These are phyloP conservation scores for Polytrichum commune DNA, from an alignment of 225 moss, liverwort and hornwort species.

Conservation along the genomic window DNA sequence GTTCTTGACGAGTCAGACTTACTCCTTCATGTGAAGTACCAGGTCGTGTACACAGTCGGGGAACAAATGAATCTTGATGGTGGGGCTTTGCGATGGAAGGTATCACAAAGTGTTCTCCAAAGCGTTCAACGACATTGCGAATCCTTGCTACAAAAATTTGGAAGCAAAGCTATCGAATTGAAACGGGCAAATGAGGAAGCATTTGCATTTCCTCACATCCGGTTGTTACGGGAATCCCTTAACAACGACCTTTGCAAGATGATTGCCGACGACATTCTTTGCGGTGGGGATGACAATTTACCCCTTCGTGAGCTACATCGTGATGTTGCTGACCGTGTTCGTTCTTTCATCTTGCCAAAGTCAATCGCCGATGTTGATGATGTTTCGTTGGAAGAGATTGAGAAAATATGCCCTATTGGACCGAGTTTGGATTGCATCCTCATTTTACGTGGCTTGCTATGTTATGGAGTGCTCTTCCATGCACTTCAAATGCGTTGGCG, in stretches of 20 bases:
- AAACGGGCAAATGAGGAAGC: conserved; percentile 12
- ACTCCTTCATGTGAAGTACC: conserved; percentile 42
- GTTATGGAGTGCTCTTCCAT: conserved; percentile 31
- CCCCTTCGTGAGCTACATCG: conserved; percentile 9
- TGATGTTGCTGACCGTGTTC: conserved; percentile 3
- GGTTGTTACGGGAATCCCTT: conserved; percentile 7
- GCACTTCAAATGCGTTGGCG: conserved; percentile 35
- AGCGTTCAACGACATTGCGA: conserved; percentile 14
- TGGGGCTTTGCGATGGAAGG: conserved; percentile 13
- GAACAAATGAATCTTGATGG: conserved; percentile 34
- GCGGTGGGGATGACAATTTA: conserved; percentile 19
- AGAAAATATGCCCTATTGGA: not conserved
- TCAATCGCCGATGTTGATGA: not conserved
- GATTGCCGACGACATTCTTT: conserved; percentile 20
- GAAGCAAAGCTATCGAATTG: conserved; percentile 12
- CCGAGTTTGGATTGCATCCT: not conserved
- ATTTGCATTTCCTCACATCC: conserved; percentile 32
- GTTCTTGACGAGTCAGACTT: conserved; percentile 44
- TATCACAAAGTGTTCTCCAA: conserved; percentile 29
- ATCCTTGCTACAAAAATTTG: not conserved
- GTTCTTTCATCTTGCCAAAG: conserved; percentile 10
- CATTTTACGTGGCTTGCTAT: conserved; percentile 31
- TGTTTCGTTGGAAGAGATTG: conserved; percentile 10
- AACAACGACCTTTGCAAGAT: conserved; percentile 8
- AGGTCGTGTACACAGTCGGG: conserved; percentile 40